Base-by-base conservation (phyloP, 768 basidiomycete species). In the Suillus alpinus region DNA sequence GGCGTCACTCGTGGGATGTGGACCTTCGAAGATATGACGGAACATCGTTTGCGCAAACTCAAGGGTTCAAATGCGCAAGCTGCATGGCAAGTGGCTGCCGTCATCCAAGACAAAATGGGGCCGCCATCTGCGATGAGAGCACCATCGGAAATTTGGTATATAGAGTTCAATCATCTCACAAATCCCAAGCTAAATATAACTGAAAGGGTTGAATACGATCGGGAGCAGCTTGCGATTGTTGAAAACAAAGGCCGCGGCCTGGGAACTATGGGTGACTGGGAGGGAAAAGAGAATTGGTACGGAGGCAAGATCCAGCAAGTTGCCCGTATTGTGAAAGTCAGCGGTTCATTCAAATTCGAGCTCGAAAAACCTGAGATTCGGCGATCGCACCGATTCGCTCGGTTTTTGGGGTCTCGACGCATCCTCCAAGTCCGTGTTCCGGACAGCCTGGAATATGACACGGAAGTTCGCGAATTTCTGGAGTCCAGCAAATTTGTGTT, bases 281-380 rank as follows among this genome's bases (percentile, higher is more conserved):
- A 78, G 34, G 81, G 77, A 8, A 78, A 73, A 26, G 66, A 73
- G 1, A 69, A 81, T 53, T 92, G 89, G 88, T 84, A 86, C 57
- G 89, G 89, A 0, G 90, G 91, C 2, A 79, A 76, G 23, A 81
- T 92, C 4, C 87, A 89, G 61, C 88, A 87, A 61, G 65, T 82
- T 7, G 82, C 77, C 3, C 74, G 76, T 3, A 64, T 87, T 16
- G 69, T 72, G 6, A 62, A 70, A 23, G 64, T 56, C 63, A 52
- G 32, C 0, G 62, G 57, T 2, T 7, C 18, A 4, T 80, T 74
- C 59, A 70, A 61, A 6, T 71, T 91, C 16, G 67, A 69, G 5
- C 78, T 91, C 3, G 82, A 86, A 36, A 79, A 77, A 16, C 79
- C 87, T 62, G 82, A 85, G 62, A 83, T 81, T 62, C 77, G 80